These are phyloP conservation scores for Stemphylium lycopersici DNA, from an alignment of 2,329 filamentous ascomycete species.

Conservation along the genomic window DNA sequence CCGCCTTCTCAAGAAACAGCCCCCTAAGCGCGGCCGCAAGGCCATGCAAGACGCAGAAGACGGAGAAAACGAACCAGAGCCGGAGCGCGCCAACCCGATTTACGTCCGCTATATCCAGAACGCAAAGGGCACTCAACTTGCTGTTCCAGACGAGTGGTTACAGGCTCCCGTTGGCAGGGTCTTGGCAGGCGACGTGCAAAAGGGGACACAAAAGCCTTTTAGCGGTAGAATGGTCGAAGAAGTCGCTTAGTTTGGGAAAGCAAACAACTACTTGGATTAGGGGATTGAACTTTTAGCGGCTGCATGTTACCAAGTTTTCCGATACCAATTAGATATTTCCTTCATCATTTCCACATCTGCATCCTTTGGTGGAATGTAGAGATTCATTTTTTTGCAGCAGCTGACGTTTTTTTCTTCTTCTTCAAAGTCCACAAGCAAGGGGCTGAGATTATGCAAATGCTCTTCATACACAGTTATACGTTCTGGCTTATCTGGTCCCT, in stretches of 20 bases:
- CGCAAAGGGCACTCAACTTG: slow-evolving; percentile 64
- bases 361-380: not conserved
- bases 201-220: slow-evolving; percentile 31
- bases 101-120: slow-evolving; percentile 75
- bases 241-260: slow-evolving; percentile 29
- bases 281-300: slow-evolving; percentile 4
- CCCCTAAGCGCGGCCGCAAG: slow-evolving; percentile 67
- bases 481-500: no score
- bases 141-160: slow-evolving; percentile 72
- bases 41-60: slow-evolving; percentile 59
- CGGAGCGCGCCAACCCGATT: slow-evolving; percentile 62
- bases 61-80: slow-evolving; percentile 54
- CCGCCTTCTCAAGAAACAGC: slow-evolving; percentile 85
- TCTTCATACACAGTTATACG: no score
- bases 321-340: not conserved
- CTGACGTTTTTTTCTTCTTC: no score
- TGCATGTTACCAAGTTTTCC: slow-evolving; percentile 3
- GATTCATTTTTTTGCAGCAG: not conserved
- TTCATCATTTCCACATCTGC: not conserved
- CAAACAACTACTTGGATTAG: not conserved
- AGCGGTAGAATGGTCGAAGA: slow-evolving; percentile 47
- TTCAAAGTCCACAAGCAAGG: no score
- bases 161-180: slow-evolving; percentile 65
- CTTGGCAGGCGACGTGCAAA: slow-evolving; percentile 53
- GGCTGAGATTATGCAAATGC: no score